Percentiles rank a stretch among this genome's conserved stretches.
Conservation (phyloP, 306 rosid species). For the Lathyrus tuberosus region DNA sequence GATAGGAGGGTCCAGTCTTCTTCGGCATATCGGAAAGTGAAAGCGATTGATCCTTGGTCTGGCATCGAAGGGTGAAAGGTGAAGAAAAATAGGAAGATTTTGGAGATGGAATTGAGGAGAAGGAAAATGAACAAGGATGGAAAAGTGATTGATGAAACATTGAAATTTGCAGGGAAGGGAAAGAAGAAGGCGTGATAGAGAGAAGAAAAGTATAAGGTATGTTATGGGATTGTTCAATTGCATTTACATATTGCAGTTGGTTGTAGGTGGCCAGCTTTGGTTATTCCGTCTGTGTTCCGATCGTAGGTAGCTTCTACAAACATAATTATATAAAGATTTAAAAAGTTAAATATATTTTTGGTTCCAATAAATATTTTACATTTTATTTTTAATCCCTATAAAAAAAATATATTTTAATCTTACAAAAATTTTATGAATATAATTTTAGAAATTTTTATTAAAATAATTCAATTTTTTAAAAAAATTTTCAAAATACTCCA, state of each 20-base stretch:
- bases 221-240: not conserved
- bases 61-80: slow-evolving; percentile 43
- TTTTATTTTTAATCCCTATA: too few species aligned
- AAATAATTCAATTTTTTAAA: too few species aligned
- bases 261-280: slow-evolving; percentile 1
- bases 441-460: too few species aligned
- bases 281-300: not conserved
- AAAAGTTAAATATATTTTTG: too few species aligned
- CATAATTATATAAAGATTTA: too few species aligned
- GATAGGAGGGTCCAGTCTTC: slow-evolving; percentile 40
- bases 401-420: too few species aligned
- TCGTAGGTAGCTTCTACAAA: too few species aligned
- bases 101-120: slow-evolving; percentile 32
- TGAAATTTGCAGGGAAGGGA: not conserved
- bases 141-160: slow-evolving; percentile 49
- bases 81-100: slow-evolving; percentile 5
- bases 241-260: not conserved
- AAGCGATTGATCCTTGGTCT: slow-evolving; percentile 40
- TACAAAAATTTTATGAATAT: too few species aligned
- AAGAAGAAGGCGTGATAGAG: not conserved
- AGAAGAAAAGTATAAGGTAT: not conserved
- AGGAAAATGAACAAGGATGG: slow-evolving; percentile 32
- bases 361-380: too few species aligned
- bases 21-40: slow-evolving; percentile 17
- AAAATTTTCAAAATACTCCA: too few species aligned